Evolutionary conservation across 495 filamentous ascomycete genomes (phyloP), one percentile per base, ranked within the genome.

Genomic region (Podospora australis): DNA sequence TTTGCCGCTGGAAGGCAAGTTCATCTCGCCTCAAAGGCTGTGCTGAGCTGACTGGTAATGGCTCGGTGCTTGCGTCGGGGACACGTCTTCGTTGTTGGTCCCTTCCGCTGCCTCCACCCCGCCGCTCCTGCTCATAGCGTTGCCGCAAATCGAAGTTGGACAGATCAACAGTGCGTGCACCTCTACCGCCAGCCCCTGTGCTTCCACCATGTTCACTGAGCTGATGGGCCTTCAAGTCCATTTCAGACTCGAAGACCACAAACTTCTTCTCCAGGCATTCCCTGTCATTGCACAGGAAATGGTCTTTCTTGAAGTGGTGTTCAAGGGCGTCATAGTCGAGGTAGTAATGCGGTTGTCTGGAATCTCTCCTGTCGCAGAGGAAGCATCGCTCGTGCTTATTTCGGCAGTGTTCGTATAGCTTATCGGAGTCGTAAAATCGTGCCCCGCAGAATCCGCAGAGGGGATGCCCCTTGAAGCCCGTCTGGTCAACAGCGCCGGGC

Each of bases 261-360:
- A 96, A 95, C 65, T 96, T 97, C 77, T 96, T 95, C 50, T 97
- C 92, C 60, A 89, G 57, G 50, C 92, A 99, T 48, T 96, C 90
- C 49, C 72, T 70, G 49, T 99, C 91, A 1, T 75, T 59, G 55
- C 92, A 99, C 1, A 87, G 67, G 58, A 86, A 96, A 64, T 99
- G 92, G 24, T 90, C 88, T 43, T 81, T 82, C 49, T 78, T 77
- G 62, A 96, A 96, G 65, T 99, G 92, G 9, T 77, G 65, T 55
- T 91, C 88, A 0, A 99, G 70, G 0, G 83, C 75, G 50, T 88
- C 77, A 67, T 95, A 95, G 66, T 99, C 77, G 29, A 83, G 68
- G 57, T 88, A 99, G 62, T 99, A 99, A 48, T 89, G 87, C 20
- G 88, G 84, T 22, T 79, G 73, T 29, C 82, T 74, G 34, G 74